Percentiles rank a stretch among this genome's conserved stretches.
Conservation (phyloP, 108 stramenopile species). For the Skeletonema costatum region DNA sequence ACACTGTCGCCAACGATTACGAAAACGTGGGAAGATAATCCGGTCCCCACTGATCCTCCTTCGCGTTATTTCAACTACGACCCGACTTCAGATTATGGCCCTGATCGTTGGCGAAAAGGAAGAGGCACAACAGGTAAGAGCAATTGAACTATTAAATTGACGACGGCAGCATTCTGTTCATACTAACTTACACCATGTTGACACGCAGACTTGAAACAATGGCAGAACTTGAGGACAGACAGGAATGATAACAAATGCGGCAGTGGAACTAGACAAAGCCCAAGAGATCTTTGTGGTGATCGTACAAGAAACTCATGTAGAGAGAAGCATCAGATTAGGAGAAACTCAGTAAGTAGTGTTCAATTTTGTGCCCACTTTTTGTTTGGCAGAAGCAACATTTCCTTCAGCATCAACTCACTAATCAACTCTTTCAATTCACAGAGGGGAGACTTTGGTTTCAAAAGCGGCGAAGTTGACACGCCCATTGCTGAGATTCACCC, state of each 20-base stretch:
- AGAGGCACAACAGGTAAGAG: background rate
- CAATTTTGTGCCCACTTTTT: background rate
- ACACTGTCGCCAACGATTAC: constrained; percentile 22
- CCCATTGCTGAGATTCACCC: constrained; percentile 38
- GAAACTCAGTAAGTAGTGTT: constrained; percentile 10
- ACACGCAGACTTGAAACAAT: background rate
- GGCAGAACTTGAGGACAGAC: constrained; percentile 7
- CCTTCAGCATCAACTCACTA: background rate
- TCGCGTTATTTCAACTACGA: constrained; percentile 38
- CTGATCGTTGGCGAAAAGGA: constrained; percentile 9
- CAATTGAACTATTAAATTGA: too few species aligned
- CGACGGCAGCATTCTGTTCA: too few species aligned
- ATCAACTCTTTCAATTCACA: background rate
- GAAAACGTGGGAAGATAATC: constrained; percentile 26
- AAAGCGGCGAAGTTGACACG: background rate
- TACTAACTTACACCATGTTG: too few species aligned
- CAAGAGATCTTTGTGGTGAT: constrained; percentile 26
- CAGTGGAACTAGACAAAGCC: constrained; percentile 30
- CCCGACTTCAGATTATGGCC: constrained; percentile 23
- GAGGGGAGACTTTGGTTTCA: constrained; percentile 24
- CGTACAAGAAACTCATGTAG: constrained; percentile 15
- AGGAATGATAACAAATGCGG: constrained; percentile 14
- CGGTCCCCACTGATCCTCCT: background rate
- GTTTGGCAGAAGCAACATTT: background rate
- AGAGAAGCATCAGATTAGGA: constrained; percentile 27